Conservation (phyloP, 495 filamentous ascomycete genomes). For the Xylaria venustula region DNA sequence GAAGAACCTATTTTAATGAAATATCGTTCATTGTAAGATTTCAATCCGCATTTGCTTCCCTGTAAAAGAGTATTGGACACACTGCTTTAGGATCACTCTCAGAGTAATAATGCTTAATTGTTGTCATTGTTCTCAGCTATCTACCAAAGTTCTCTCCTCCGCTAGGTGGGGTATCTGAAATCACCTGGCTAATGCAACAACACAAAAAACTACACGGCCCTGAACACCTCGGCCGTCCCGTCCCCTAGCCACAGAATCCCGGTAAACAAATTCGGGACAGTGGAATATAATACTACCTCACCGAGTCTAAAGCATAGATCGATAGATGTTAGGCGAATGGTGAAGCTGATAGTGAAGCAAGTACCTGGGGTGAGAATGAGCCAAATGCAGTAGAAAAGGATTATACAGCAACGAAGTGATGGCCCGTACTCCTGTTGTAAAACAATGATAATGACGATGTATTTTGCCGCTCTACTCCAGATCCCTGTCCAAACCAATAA, state of each 20-base stretch:
- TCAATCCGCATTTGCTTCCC: no score
- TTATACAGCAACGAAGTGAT: conserved; percentile 26
- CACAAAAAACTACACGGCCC: background rate
- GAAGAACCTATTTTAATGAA: no score
- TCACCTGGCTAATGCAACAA: conserved; percentile 8
- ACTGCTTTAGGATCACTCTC: background rate
- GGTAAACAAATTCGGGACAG: background rate
- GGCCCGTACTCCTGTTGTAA: conserved; percentile 16
- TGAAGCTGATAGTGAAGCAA: background rate
- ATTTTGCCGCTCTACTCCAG: conserved; percentile 23
- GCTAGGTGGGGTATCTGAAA: conserved; percentile 13
- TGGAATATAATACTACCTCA: background rate
- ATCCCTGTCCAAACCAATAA: conserved; percentile 28
- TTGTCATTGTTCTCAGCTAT: background rate
- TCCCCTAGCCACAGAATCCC: background rate
- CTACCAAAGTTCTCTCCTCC: conserved; percentile 1
- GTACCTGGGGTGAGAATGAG: background rate
- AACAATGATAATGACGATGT: conserved; percentile 4
- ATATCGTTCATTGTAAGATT: no score
- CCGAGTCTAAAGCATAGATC: no score
- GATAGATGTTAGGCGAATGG: background rate
- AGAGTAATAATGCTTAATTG: background rate
- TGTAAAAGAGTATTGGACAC: no score
- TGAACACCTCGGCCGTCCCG: conserved; percentile 7
- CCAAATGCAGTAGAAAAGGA: conserved; percentile 15